Evolutionary conservation across 208 protist species (phyloP).

Genomic region (Acanthamoeba sp.): DNA sequence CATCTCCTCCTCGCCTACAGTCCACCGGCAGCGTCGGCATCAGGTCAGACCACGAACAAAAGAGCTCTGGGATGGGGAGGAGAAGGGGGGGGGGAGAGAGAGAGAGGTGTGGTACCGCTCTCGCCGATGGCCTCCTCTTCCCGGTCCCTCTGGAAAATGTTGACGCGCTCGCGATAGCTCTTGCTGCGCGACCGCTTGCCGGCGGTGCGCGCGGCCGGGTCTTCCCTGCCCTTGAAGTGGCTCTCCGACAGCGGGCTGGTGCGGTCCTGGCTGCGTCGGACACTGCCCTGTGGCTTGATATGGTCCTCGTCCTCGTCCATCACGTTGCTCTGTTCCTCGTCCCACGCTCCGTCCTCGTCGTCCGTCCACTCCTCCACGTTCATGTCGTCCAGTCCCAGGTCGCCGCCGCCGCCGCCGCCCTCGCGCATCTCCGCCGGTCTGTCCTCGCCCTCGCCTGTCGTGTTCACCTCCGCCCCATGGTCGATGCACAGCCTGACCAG

Average conservation of each 20-base stretch:
- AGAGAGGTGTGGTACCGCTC: background rate
- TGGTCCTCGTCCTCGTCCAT: background rate
- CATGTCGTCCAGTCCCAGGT: background rate
- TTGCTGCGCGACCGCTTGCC: slow-evolving; percentile 49
- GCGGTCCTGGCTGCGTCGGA: background rate
- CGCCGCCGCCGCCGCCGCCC: background rate
- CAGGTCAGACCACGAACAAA: too few species aligned
- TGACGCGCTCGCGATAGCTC: slow-evolving; percentile 35
- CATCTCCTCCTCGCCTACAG: background rate
- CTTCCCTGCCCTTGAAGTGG: background rate
- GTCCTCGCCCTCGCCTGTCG: background rate
- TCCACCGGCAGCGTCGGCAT: background rate
- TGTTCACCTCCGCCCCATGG: background rate
- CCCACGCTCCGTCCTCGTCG: background rate
- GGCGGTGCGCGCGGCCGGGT: background rate
- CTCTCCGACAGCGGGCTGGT: background rate
- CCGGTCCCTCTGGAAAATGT: slow-evolving; percentile 8
- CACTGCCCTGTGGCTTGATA: too few species aligned
- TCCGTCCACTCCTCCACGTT: slow-evolving; percentile 44
- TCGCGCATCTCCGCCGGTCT: background rate
- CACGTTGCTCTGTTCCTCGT: background rate
- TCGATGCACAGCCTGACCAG: background rate
- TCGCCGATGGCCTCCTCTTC: slow-evolving; percentile 43
- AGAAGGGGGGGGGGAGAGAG: too few species aligned
- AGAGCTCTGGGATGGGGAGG: too few species aligned